Base-by-base conservation (phyloP, 2,329 filamentous ascomycete species). In the Calonectria pauciramosa region DNA sequence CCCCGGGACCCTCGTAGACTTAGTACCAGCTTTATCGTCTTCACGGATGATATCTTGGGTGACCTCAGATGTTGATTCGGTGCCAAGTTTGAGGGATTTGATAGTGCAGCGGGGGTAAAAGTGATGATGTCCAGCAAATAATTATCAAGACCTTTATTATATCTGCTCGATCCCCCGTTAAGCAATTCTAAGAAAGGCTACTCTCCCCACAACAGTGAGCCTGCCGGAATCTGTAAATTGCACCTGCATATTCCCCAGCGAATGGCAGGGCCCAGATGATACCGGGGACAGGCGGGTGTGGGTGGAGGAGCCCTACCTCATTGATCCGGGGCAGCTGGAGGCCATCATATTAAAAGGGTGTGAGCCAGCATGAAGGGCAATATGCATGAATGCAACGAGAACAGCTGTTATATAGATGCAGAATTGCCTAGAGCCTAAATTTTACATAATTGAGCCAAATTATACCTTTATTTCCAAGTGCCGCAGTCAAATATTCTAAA, bases 381-480 rank as follows among this genome's bases (percentile, higher is more conserved):
- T 13, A 47, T 47, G 9, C 4, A 5, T 11, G 44, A 6, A 23
- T 23, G 11, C 3, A n/a, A 47, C 18, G 2, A 23, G 3, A 47
- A n/a, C 9, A 23, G 8, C 3, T 8, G 3, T 23, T 13, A 13
- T n/a, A 23, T n/a, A 7, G 4, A 3, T 5, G 1, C 8, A 5
- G 7, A 47, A 47, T 47, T 11, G 3, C 23, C 4, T 10, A 23
- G 23, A 4, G 9, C n/a, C 10, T 4, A 8, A 13, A 23, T 23
- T 47, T 13, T 2, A 9, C n/a, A 23, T 13, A 23, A 47, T n/a
- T 47, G 5, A 18, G 18, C 9, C n/a, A 23, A 47, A 4, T 23
- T 13, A 1, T 47, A 13, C n/a, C 44, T 47, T 47, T 47, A 23
- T 47, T 47, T 13, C 9, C n/a, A 18, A 18, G 44, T 13, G n/a